Percentiles rank a stretch among this genome's conserved stretches.
Evolutionary conservation across 73 alveolate species (phyloP).

Genomic region (Uronychia binucleata): DNA sequence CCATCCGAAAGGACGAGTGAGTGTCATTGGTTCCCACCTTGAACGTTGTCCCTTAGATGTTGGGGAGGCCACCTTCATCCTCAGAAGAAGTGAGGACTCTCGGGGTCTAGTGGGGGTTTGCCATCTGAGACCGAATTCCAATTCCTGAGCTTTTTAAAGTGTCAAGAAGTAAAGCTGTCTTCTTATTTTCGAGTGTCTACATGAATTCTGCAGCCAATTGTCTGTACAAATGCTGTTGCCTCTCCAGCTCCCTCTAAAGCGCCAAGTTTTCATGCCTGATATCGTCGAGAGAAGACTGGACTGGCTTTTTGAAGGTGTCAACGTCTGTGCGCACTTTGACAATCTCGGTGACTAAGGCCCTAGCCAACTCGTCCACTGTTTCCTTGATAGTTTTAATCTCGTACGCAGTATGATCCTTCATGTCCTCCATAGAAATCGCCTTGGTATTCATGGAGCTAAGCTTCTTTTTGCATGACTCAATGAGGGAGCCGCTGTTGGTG

Average conservation of each 20-base stretch:
- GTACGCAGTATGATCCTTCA: neutral
- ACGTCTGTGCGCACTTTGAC: neutral
- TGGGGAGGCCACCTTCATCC: no score
- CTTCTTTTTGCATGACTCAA: constrained; percentile 16
- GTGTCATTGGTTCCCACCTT: no score
- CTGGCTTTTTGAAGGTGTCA: neutral
- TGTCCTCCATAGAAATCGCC: neutral
- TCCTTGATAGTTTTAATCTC: constrained; percentile 16
- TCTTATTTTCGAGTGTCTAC: neutral
- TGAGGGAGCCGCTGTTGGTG: constrained; percentile 5
- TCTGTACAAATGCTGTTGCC: neutral
- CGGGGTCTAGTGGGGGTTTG: no score
- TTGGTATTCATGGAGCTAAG: neutral
- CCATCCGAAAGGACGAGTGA: no score
- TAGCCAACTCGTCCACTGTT: neutral
- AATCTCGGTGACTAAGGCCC: neutral
- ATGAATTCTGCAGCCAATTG: neutral
- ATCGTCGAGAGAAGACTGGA: neutral
- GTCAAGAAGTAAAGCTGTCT: neutral
- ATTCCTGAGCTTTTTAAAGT: neutral
- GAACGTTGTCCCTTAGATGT: no score
- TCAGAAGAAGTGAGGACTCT: no score
- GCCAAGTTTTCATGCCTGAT: neutral
- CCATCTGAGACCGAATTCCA: no score
- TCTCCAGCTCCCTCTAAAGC: neutral